These are phyloP conservation scores for Pichia phayaonensis DNA, from an alignment of 805 yeast species.

Conservation along the genomic window DNA sequence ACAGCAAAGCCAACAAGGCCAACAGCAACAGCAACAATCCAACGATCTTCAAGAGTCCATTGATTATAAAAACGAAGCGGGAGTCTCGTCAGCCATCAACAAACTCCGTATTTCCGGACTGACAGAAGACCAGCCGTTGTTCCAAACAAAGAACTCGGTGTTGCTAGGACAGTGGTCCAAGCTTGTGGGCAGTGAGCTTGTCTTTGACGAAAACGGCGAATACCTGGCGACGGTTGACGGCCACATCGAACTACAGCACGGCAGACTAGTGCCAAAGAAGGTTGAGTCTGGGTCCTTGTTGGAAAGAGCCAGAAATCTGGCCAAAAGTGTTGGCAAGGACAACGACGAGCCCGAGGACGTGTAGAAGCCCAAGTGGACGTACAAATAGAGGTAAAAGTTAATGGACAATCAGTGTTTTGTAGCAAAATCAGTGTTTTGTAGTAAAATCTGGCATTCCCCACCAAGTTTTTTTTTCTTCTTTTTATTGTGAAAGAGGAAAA, in stretches of 20 bases:
- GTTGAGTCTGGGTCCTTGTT: constrained; percentile 19
- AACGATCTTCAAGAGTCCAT: constrained; percentile 12
- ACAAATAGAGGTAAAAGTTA: no score
- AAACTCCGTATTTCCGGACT: constrained; percentile 49
- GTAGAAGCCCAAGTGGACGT: no score
- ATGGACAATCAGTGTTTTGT: no score
- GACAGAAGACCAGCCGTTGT: constrained; percentile 45
- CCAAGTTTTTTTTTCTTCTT: no score
- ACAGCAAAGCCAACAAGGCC: not conserved
- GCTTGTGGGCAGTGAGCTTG: constrained; percentile 65
- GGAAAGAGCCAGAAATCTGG: constrained; percentile 12
- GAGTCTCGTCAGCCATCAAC: constrained; percentile 7
- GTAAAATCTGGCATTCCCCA: no score
- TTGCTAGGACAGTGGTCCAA: constrained; percentile 73
- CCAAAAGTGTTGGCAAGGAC: no score
- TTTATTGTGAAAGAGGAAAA: no score
- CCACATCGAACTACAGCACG: constrained; percentile 25
- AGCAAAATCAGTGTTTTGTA: no score
- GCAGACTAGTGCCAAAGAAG: constrained; percentile 21
- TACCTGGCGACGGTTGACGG: constrained; percentile 25
- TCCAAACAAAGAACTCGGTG: constrained; percentile 49
- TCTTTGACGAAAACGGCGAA: constrained; percentile 31
- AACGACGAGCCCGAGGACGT: no score
- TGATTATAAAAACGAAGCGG: constrained; percentile 9
- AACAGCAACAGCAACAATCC: not conserved